Percentiles rank a stretch among this genome's conserved stretches.
Conservation (phyloP, 2,329 filamentous ascomycete species). For the Tolypocladium ophioglossoides region DNA sequence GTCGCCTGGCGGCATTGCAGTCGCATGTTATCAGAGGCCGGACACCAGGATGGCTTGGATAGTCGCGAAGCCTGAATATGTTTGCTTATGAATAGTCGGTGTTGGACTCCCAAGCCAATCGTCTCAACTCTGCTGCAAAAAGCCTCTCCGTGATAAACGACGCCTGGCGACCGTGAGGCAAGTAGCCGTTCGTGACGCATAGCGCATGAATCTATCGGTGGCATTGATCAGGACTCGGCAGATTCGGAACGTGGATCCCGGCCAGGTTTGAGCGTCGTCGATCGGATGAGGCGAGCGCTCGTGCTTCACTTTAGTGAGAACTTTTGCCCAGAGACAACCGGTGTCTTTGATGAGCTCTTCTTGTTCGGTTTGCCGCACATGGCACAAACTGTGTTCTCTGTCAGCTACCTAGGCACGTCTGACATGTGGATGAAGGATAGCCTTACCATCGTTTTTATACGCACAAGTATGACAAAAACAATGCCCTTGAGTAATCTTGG, state of each 20-base stretch:
- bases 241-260: not conserved
- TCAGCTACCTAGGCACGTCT: slow-evolving; percentile 3
- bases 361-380: slow-evolving; percentile 53
- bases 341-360: slow-evolving; percentile 36
- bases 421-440: not conserved
- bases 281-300: not conserved
- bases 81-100: not conserved
- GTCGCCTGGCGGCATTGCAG: not conserved
- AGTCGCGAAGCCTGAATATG: not conserved
- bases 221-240: not conserved
- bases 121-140: not conserved
- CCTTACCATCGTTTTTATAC: slow-evolving; percentile 48
- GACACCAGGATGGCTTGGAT: not conserved
- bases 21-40: not conserved
- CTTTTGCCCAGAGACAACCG: slow-evolving; percentile 48
- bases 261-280: not conserved
- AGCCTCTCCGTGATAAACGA: not conserved
- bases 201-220: too few relatives aligned
- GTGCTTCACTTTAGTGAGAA: slow-evolving; percentile 46
- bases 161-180: too few relatives aligned
- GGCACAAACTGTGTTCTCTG: slow-evolving; percentile 37
- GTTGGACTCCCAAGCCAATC: not conserved
- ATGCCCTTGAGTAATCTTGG: slow-evolving; percentile 50
- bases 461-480: slow-evolving; percentile 53
- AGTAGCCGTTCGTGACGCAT: too few relatives aligned